Evolutionary conservation across 2,329 filamentous ascomycete species (phyloP), one percentile per base, ranked within the genome.

Genomic region (Fusarium nematophilum): DNA sequence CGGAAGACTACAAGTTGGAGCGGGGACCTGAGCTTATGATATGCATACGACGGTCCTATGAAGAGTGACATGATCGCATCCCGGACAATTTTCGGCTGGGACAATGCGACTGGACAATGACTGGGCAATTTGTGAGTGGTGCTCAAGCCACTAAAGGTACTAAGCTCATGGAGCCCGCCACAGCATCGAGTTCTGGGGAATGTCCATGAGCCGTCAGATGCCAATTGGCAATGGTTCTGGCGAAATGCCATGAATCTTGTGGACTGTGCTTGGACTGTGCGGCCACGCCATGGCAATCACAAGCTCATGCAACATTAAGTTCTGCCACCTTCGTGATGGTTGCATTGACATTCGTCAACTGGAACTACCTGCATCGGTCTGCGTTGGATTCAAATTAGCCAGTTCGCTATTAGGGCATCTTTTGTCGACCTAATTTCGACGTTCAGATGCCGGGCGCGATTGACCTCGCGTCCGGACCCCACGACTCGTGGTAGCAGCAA

Each of bases 151-250:
- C 62, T 30, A 38, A 62, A 34, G 25, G 30, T 42, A 49, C 31
- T 67, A 18, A 39, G 31, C 29, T 47, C 23, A 18, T 46, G 25
- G 43, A 46, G 27, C 36, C 54, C 34, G 33, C 43, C 40, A 36
- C 38, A 53, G 36, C 14, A 68, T 67, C 50, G 50, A 50, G 17
- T 42, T 67, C 29, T 63, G 37, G 29, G 14, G 40, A 62, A 64
- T 60, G n/a, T 56, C 58, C 59, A 62, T 66, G 30, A 17, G 34
- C 36, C 31, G 33, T 52, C 44, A 53, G 43, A 68, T 63, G 65
- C 65, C 21, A 68, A 59, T 66, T 53, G n/a, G 17, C 27, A 33
- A 68, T 67, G 63, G 65, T n/a, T 31, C 40, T 67, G 36, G 38
- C 21, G n/a, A 49, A 68, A 58, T 62, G 40, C 61, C 65, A 67